Evolutionary conservation across 139 green algal genomes (phyloP).

Genomic region (Volvox africanus): DNA sequence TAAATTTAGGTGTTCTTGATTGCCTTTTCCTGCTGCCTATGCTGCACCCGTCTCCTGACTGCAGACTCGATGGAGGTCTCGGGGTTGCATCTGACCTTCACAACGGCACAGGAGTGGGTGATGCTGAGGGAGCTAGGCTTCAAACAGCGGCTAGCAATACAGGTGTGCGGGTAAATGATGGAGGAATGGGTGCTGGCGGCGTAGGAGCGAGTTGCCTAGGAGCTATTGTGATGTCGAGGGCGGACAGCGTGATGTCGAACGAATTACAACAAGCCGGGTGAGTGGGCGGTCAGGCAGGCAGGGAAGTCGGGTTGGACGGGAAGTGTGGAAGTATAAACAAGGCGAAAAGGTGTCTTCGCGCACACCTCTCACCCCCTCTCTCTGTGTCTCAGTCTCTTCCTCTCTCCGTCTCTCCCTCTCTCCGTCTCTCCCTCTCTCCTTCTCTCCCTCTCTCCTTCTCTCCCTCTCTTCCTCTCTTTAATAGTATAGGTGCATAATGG

Average conservation of each 20-base stretch:
- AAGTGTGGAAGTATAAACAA: no score
- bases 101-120: constrained; percentile 75
- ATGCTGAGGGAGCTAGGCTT: constrained; percentile 75
- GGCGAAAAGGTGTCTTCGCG: no score
- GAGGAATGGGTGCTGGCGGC: no score
- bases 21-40: background rate
- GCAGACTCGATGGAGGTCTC: constrained; percentile 71
- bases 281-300: no score
- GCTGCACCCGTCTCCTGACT: background rate
- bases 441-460: background rate
- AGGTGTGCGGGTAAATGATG: background rate
- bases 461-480: background rate
- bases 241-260: no score
- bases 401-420: background rate
- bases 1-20: no score
- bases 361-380: background rate
- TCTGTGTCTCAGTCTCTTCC: background rate
- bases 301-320: no score
- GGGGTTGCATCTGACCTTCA: constrained; percentile 91
- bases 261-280: no score
- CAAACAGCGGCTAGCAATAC: constrained; percentile 78
- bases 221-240: no score
- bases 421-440: no score
- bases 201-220: no score
- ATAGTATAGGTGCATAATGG: no score